phyloP scores from a whole-genome alignment of 2,329 filamentous ascomycete genomes.

The Alternaria solani region DNA sequence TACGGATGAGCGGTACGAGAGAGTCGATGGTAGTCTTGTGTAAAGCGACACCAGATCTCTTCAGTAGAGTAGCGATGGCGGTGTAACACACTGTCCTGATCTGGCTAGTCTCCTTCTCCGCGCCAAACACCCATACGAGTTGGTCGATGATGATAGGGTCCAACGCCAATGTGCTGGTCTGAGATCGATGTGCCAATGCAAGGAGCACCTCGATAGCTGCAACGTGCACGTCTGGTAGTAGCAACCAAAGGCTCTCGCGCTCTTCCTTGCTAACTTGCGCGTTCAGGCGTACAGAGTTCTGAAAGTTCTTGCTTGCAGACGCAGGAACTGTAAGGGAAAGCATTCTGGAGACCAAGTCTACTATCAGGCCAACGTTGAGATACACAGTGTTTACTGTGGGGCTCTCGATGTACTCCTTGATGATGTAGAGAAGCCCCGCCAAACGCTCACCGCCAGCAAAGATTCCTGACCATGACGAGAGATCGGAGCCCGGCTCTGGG shows the following conservation, averaged over 20 bases:
- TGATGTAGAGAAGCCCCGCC: conserved; percentile 68
- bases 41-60: conserved; percentile 70
- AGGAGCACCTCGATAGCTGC: conserved; percentile 71
- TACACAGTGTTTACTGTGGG: conserved; percentile 71
- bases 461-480: conserved; percentile 80
- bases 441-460: conserved; percentile 75
- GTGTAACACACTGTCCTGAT: conserved; percentile 70
- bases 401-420: conserved; percentile 69
- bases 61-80: conserved; percentile 66
- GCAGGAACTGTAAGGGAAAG: conserved; percentile 68
- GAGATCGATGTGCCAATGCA: conserved; percentile 66
- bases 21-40: conserved; percentile 71
- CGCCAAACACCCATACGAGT: conserved; percentile 72
- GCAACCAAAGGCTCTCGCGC: conserved; percentile 77
- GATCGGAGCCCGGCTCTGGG: conserved; percentile 52
- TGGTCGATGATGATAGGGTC: conserved; percentile 74
- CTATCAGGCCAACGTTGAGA: conserved; percentile 71
- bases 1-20: conserved; percentile 68
- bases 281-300: conserved; percentile 65
- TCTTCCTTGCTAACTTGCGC: conserved; percentile 80
- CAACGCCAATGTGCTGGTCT: conserved; percentile 65
- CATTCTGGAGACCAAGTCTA: conserved; percentile 75
- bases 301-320: conserved; percentile 52
- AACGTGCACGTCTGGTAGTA: conserved; percentile 77
- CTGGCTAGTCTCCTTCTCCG: conserved; percentile 58